A percentile compares a stretch with the other conserved stretches of the same genome.
These are phyloP conservation scores for Coniochaeta sp. DNA, from an alignment of 2,329 filamentous ascomycete species.

Conservation along the genomic window DNA sequence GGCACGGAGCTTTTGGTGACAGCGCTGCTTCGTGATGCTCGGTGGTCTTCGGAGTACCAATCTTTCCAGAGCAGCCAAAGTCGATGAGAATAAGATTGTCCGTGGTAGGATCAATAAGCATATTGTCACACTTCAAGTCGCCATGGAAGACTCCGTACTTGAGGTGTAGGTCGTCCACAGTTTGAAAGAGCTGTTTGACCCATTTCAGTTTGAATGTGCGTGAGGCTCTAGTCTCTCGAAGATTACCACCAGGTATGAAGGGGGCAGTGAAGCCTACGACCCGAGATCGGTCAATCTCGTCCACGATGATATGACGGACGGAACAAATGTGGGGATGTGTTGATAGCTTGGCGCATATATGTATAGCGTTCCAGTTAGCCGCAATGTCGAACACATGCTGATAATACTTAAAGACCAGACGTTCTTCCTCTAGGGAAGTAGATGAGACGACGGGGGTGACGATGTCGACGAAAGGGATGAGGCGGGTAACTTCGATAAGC, in stretches of 20 bases:
- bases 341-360: background rate
- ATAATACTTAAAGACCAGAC: constrained; percentile 5
- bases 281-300: background rate
- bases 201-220: constrained; percentile 25
- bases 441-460: background rate
- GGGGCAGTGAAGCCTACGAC: constrained; percentile 16
- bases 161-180: constrained; percentile 28
- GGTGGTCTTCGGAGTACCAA: constrained; percentile 5
- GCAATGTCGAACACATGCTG: background rate
- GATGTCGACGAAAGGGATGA: background rate
- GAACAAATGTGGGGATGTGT: background rate
- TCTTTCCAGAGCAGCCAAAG: constrained; percentile 21
- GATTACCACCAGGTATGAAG: constrained; percentile 25
- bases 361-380: background rate
- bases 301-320: background rate
- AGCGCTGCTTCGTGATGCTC: background rate
- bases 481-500: constrained; percentile 1
- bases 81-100: constrained; percentile 26
- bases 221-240: constrained; percentile 16
- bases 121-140: constrained; percentile 26
- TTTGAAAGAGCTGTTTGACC: constrained; percentile 23
- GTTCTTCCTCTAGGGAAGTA: background rate
- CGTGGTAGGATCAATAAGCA: constrained; percentile 23
- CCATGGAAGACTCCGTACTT: constrained; percentile 26
- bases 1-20: background rate